Evolutionary conservation across 345 rosid genomes (phyloP).

Genomic region (Erucastrum elatum): DNA sequence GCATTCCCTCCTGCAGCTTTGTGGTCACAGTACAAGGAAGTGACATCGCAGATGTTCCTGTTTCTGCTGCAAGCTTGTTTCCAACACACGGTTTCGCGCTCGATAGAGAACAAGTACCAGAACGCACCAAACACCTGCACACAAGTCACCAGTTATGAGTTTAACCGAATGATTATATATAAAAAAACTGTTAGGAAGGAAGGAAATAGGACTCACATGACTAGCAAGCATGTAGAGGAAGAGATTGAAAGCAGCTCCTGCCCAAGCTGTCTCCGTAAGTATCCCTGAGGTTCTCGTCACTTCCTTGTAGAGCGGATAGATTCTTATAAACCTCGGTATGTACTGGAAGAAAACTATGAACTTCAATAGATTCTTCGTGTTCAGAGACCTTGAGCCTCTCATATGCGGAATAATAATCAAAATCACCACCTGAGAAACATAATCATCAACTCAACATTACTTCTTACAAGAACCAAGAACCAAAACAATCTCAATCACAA

Average conservation of each 20-base stretch:
- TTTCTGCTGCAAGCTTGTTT: slow-evolving; percentile 52
- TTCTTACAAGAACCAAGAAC: background rate
- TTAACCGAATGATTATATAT: background rate
- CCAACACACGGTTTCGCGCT: slow-evolving; percentile 78
- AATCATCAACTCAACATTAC: no score
- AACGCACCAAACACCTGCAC: slow-evolving; percentile 72
- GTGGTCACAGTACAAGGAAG: slow-evolving; percentile 52
- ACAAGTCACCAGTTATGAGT: slow-evolving; percentile 13
- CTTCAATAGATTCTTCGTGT: slow-evolving; percentile 72
- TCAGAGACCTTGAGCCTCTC: slow-evolving; percentile 51
- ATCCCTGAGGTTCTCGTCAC: slow-evolving; percentile 88
- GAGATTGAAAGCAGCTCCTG: slow-evolving; percentile 94
- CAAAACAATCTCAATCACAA: background rate
- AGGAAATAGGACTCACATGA: slow-evolving; percentile 54
- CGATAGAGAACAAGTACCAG: slow-evolving; percentile 83
- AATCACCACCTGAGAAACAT: slow-evolving; percentile 54
- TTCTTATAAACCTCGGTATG: slow-evolving; percentile 72
- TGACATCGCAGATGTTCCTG: slow-evolving; percentile 13
- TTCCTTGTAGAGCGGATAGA: slow-evolving; percentile 80
- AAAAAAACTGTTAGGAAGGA: background rate
- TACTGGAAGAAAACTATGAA: slow-evolving; percentile 77
- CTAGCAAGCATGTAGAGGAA: slow-evolving; percentile 98
- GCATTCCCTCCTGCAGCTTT: background rate
- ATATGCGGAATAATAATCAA: slow-evolving; percentile 57
- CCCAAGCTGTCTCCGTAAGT: slow-evolving; percentile 95